Conservation (phyloP, 139 green algal species). For the Coelastrella sp. region DNA sequence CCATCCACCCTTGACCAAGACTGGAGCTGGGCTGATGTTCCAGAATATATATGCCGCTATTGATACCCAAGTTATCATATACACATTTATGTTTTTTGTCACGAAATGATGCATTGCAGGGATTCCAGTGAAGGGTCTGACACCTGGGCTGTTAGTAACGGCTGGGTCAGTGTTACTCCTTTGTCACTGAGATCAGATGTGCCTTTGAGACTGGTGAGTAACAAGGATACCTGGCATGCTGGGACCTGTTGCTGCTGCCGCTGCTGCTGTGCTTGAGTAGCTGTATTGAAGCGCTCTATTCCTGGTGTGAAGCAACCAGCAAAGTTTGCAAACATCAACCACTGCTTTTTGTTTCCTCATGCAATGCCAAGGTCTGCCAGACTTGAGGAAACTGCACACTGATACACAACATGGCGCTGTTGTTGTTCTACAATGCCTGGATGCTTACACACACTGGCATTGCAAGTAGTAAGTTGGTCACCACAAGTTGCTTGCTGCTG, state of each 20-base stretch:
- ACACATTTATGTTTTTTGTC: background rate
- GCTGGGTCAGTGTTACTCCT: slow-evolving; percentile 75
- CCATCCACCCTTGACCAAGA: too few relatives aligned
- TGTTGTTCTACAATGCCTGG: background rate
- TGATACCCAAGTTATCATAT: background rate
- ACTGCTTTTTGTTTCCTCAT: background rate
- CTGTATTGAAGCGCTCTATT: too few relatives aligned
- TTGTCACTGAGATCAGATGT: slow-evolving; percentile 63
- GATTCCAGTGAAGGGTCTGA: slow-evolving; percentile 69
- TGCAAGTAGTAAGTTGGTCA: background rate
- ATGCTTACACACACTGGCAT: background rate
- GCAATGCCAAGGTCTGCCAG: too few relatives aligned
- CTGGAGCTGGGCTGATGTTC: too few relatives aligned
- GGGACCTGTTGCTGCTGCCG: background rate
- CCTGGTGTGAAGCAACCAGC: background rate
- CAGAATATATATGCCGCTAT: background rate
- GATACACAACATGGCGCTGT: too few relatives aligned
- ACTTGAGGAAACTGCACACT: too few relatives aligned
- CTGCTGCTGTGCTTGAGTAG: background rate
- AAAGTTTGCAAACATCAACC: background rate
- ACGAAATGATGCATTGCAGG: slow-evolving; percentile 19
- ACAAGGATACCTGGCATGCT: background rate
- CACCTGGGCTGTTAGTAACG: slow-evolving; percentile 68
- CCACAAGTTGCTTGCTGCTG: background rate
- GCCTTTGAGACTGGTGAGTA: slow-evolving; percentile 22